These are phyloP conservation scores for Miamiensis avidus DNA, from an alignment of 169 alveolate genomes.

Conservation along the genomic window DNA sequence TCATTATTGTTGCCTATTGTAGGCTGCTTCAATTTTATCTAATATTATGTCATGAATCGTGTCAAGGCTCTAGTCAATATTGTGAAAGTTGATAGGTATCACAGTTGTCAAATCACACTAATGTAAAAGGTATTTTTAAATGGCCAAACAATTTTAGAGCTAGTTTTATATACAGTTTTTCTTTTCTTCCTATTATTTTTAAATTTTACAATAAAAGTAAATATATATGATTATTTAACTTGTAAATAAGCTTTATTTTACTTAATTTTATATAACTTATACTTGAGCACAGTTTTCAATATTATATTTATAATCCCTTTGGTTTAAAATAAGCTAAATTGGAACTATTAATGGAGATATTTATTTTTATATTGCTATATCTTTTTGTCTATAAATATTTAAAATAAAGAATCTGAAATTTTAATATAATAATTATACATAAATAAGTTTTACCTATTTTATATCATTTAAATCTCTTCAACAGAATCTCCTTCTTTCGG, in stretches of 20 bases:
- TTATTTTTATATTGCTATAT: slow-evolving; percentile 26
- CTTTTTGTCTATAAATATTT: background rate
- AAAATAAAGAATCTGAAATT: no score
- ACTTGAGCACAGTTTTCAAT: slow-evolving; percentile 39
- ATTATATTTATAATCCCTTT: slow-evolving; percentile 25
- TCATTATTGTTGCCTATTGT: background rate
- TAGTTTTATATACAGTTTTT: no score
- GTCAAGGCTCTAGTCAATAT: slow-evolving; percentile 43
- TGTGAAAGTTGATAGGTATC: slow-evolving; percentile 38
- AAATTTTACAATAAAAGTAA: no score
- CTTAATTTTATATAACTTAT: slow-evolving; percentile 1
- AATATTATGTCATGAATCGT: slow-evolving; percentile 50
- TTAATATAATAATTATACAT: no score
- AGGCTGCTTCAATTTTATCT: slow-evolving; percentile 44
- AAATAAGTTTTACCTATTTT: background rate
- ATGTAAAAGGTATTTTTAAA: background rate
- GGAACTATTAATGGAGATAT: slow-evolving; percentile 40
- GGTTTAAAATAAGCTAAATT: slow-evolving; percentile 32
- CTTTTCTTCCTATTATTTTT: background rate
- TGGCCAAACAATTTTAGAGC: background rate
- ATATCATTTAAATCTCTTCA: background rate
- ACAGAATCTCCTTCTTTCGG: background rate
- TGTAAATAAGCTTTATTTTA: background rate
- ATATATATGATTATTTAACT: background rate
- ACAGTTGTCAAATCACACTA: background rate